phyloP scores from a whole-genome alignment of 2,329 filamentous ascomycete species.

The Zasmidium angulare region DNA sequence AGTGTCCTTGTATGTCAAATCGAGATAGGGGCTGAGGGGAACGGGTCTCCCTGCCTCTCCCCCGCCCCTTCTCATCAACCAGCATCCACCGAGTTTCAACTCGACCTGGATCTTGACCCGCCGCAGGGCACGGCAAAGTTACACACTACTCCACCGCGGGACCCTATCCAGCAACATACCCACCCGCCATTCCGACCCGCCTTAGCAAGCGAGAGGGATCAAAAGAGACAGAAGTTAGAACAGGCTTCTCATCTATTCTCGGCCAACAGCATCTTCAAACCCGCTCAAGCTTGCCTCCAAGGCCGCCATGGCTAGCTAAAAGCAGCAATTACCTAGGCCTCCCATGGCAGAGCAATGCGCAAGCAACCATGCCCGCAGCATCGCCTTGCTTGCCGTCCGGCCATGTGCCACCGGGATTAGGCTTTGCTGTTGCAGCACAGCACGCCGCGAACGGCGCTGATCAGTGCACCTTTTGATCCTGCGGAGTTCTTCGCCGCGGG shows the following conservation, averaged over 20 bases:
- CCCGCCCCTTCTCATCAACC: not conserved
- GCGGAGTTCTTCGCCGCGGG: constrained; percentile 2
- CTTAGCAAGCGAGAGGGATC: not conserved
- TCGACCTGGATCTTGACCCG: not conserved
- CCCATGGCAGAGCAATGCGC: not conserved
- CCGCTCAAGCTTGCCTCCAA: not conserved
- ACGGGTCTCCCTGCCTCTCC: not conserved
- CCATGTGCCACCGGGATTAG: constrained; percentile 17
- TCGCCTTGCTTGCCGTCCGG: not conserved
- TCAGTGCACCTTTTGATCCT: constrained; percentile 10
- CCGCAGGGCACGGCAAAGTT: not conserved
- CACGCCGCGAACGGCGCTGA: constrained; percentile 10
- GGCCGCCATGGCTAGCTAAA: not conserved
- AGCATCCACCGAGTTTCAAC: not conserved
- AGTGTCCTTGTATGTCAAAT: not conserved
- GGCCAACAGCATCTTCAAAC: not conserved
- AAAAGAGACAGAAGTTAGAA: not conserved
- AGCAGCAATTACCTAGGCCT: not conserved
- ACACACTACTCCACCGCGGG: not conserved
- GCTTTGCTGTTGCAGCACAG: constrained; percentile 12
- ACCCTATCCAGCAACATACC: not conserved
- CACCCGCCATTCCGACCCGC: not conserved
- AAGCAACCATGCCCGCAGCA: not conserved
- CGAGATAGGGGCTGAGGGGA: not conserved
- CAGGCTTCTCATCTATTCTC: not conserved